A percentile compares a stretch with the other conserved stretches of the same genome.
phyloP scores from a whole-genome alignment of 495 filamentous ascomycete species.

The Aspergillus saccharolyticus region DNA sequence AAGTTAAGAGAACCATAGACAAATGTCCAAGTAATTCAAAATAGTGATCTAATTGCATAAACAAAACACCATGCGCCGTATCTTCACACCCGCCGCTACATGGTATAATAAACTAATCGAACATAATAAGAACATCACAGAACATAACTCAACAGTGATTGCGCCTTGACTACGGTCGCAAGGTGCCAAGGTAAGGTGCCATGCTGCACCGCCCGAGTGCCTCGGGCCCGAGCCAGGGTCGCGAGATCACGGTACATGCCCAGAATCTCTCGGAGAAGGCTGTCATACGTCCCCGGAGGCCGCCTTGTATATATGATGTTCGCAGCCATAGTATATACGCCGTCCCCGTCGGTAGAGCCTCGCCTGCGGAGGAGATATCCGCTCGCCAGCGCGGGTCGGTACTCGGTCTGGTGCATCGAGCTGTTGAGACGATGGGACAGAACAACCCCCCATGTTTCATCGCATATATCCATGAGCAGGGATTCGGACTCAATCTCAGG shows the following conservation, averaged over 20 bases:
- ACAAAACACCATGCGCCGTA: conserved; percentile 9
- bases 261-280: conserved; percentile 64
- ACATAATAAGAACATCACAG: conserved; percentile 23
- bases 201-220: conserved; percentile 55
- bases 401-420: conserved; percentile 56
- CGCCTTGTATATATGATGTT: conserved; percentile 58
- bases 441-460: conserved; percentile 78
- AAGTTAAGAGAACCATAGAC: too few relatives aligned
- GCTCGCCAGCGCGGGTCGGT: conserved; percentile 60
- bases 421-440: conserved; percentile 67
- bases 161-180: conserved; percentile 65
- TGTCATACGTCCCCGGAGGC: conserved; percentile 44
- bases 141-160: conserved; percentile 44
- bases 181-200: conserved; percentile 83
- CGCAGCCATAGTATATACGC: conserved; percentile 58
- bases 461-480: conserved; percentile 67
- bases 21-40: too few relatives aligned
- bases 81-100: conserved; percentile 16
- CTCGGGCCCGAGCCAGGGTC: conserved; percentile 64
- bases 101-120: conserved; percentile 9
- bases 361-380: conserved; percentile 76
- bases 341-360: conserved; percentile 54
- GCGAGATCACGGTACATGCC: conserved; percentile 71
- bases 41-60: too few relatives aligned
- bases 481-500: conserved; percentile 65